Evolutionary conservation across 768 basidiomycete genomes (phyloP).

Genomic region (Rhizopogon roseolus): DNA sequence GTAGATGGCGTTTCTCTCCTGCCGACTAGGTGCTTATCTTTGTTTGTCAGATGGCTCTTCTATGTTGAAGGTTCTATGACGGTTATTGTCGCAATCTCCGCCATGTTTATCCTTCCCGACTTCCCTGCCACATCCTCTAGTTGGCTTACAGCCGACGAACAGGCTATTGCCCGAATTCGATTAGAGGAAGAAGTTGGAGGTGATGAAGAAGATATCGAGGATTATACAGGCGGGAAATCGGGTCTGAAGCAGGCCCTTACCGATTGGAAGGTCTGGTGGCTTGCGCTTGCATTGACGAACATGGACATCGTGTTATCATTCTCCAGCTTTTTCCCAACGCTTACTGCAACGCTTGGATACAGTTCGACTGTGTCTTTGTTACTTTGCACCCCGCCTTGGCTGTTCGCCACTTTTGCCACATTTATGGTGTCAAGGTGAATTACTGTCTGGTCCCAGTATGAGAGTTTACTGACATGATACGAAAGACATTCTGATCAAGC

Average conservation of each 20-base stretch:
- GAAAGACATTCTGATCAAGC: slow-evolving; percentile 64
- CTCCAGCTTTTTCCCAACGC: slow-evolving; percentile 77
- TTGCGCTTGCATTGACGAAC: slow-evolving; percentile 59
- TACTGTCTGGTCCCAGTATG: background rate
- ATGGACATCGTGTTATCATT: slow-evolving; percentile 61
- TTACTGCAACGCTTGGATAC: slow-evolving; percentile 72
- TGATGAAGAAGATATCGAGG: slow-evolving; percentile 42
- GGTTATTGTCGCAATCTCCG: slow-evolving; percentile 40
- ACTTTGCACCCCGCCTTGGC: slow-evolving; percentile 70
- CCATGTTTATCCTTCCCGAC: slow-evolving; percentile 68
- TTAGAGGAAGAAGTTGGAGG: slow-evolving; percentile 63
- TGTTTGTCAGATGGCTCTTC: slow-evolving; percentile 61
- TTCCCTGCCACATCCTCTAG: slow-evolving; percentile 54
- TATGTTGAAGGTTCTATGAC: slow-evolving; percentile 62
- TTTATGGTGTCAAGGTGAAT: slow-evolving; percentile 47
- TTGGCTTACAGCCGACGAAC: slow-evolving; percentile 61
- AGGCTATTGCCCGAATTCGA: slow-evolving; percentile 49
- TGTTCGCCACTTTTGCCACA: slow-evolving; percentile 53
- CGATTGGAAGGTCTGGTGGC: slow-evolving; percentile 86
- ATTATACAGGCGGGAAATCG: slow-evolving; percentile 22
- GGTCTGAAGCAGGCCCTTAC: slow-evolving; percentile 57
- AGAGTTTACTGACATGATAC: background rate
- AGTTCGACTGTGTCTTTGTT: slow-evolving; percentile 59
- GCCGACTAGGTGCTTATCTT: background rate
- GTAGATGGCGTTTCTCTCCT: slow-evolving; percentile 26